Evolutionary conservation across 163 green algal species (phyloP).

Genomic region (Scenedesmus sp.): DNA sequence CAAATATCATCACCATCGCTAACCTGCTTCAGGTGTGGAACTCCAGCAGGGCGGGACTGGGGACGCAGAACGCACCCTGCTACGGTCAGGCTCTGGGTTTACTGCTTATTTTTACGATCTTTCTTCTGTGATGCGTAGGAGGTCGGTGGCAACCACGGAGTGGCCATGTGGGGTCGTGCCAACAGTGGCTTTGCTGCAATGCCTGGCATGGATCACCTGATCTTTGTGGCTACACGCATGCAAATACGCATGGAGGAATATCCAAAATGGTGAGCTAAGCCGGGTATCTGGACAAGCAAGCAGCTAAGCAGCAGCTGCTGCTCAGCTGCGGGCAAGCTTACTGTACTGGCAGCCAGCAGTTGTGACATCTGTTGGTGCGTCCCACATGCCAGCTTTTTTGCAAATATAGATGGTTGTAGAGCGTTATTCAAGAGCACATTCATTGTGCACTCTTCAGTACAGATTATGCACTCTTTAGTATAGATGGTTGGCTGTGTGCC

Average conservation of each 20-base stretch:
- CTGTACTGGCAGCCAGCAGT: neutral
- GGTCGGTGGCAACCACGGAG: conserved; percentile 90
- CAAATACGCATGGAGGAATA: conserved; percentile 93
- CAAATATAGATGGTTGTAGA: too few species aligned
- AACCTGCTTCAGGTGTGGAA: conserved; percentile 89
- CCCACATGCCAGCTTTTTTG: too few species aligned
- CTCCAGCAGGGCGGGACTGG: neutral
- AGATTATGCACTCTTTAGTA: neutral
- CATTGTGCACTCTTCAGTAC: too few species aligned
- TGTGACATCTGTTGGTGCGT: too few species aligned
- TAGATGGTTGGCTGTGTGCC: neutral
- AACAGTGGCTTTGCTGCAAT: conserved; percentile 89
- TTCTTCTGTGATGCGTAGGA: conserved; percentile 76
- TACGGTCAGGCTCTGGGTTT: neutral
- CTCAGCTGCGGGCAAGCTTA: too few species aligned
- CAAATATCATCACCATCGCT: conserved; percentile 87
- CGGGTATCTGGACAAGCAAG: neutral
- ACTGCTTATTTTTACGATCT: neutral
- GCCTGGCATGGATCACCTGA: conserved; percentile 85
- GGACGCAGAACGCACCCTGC: neutral
- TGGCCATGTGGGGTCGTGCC: conserved; percentile 90
- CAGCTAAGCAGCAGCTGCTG: neutral
- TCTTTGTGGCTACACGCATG: conserved; percentile 92
- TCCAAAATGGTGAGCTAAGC: conserved; percentile 82
- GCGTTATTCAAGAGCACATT: too few species aligned